Base-by-base conservation (phyloP, 345 rosid genomes). In the Turnera subulata region DNA sequence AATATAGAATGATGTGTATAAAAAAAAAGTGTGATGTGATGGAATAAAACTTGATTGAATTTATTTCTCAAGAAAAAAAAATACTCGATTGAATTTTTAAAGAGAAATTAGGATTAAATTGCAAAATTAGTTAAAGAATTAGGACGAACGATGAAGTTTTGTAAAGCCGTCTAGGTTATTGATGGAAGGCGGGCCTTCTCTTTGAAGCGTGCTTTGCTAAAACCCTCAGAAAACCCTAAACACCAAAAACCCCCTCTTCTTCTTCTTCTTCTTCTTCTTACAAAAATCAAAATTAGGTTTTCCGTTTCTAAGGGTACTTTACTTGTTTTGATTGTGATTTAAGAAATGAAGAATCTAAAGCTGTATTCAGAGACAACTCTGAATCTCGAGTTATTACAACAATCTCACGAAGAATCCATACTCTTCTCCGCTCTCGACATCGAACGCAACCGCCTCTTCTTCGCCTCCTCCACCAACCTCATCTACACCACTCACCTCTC, bases 371-470 rank as follows among this genome's bases (percentile, higher is more conserved):
- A 85, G 77, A 59, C 77, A 37, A 53, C 87, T 59, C 74, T 78
- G 69, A 76, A 69, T 64, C 74, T 90, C 42, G 71, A 74, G 53
- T 73, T 93, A 29, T 8, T 29, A 8, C 35, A 29, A 29, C 85
- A 71, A 49, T 77, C 86, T 21, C 65, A 66, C 2, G 77, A 71
- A 20, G 97, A 89, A 70, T 64, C 60, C 26, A 17, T 93, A 25
- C 69, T 48, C 49, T 85, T 84, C 66, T 76, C 88, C 25, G 84
- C 96, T 23, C 63, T 82, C 58, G 99, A 93, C 68, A 73, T 87
- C 68, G 95, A 89, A 60, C 78, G 89, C 52, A 80, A 85, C 65
- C 92, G 96, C 40, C 57, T 89, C 44, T 85, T 89, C 80, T 81
- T 93, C 69, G 95, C 84, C 29, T 79, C 96, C 49, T 85, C 95